Conservation (phyloP, 73 alveolate genomes). For the Durusdinium trenchii region DNA sequence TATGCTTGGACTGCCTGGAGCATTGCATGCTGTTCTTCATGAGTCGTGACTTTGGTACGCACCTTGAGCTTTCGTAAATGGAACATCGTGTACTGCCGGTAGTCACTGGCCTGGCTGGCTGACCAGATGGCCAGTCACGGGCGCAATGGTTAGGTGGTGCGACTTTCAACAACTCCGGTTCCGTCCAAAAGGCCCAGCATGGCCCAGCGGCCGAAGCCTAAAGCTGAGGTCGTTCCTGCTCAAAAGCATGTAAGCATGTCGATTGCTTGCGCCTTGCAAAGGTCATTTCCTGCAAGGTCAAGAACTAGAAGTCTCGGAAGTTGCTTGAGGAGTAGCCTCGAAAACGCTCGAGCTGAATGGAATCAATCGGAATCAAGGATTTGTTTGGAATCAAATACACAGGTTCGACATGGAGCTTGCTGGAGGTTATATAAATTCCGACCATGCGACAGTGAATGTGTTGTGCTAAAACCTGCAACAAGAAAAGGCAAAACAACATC, state of each 20-base stretch:
- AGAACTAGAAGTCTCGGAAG: constrained; percentile 52
- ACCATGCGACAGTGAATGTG: too few species aligned
- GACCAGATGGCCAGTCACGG: neutral
- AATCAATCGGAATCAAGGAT: too few species aligned
- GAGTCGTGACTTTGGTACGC: neutral
- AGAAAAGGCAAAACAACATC: too few species aligned
- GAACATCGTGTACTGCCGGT: constrained; percentile 88
- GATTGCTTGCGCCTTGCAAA: constrained; percentile 28
- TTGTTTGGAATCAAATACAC: too few species aligned
- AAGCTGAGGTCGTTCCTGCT: too few species aligned
- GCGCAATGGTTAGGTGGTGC: neutral
- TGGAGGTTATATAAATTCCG: too few species aligned
- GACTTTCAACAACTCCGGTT: neutral
- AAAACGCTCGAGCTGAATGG: too few species aligned
- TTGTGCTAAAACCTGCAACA: too few species aligned
- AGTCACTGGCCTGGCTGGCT: constrained; percentile 46
- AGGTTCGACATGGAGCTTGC: too few species aligned
- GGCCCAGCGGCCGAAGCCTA: too few species aligned
- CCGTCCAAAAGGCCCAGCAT: neutral
- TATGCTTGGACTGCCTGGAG: neutral
- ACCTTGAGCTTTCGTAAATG: constrained; percentile 75
- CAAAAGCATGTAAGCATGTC: neutral
- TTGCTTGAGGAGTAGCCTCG: constrained; percentile 67
- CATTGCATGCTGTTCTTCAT: neutral
- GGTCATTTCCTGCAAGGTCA: constrained; percentile 85